Evolutionary conservation across 2,329 filamentous ascomycete genomes (phyloP), one percentile per base, ranked within the genome.

Genomic region (Tetracladium maxilliforme): DNA sequence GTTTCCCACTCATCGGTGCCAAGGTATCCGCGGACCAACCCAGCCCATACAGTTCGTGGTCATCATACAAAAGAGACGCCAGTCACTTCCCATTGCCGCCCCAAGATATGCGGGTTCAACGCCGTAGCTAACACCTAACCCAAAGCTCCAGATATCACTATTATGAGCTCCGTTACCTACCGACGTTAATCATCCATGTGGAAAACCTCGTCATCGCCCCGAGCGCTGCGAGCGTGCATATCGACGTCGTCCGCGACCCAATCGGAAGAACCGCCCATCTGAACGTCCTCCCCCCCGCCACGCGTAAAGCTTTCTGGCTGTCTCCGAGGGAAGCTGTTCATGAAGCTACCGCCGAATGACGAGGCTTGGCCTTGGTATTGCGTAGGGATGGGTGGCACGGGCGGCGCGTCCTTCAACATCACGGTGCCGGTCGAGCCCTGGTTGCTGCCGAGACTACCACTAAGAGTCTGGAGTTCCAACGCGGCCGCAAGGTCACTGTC

Each of bases 391-490:
- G 81, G 78, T 22, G 87, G 87, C 4, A 94, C 84, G 0, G 86
- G 84, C 19, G 87, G 87, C 5, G 83, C 73, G 40, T 92, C 80
- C 4, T 5, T 71, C 64, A 31, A 84, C 56, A 65, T n/a, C n/a
- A n/a, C 58, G 21, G 74, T 63, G 28, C 70, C 60, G 33, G 65
- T 70, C 40, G 75, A 68, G 32, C 80, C 73, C 23, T 62, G 38
- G 62, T 68, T 47, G 84, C n/a, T 94, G 36, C 76, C 75, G 48
- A 92, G 90, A 49, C 83, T 92, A 62, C 83, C 92, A 52, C 80
- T 87, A 33, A 93, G 70, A 17, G n/a, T n/a, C n/a, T n/a, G n/a
- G 36, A 93, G 61, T 39, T 90, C 82, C 24, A 94, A 82, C 4
- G 87, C 86, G 10, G 86, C 86, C 12, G 84, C 87, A 30, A 95